These are phyloP conservation scores for Balansia obtecta DNA, from an alignment of 2,329 filamentous ascomycete species.

Conservation along the genomic window DNA sequence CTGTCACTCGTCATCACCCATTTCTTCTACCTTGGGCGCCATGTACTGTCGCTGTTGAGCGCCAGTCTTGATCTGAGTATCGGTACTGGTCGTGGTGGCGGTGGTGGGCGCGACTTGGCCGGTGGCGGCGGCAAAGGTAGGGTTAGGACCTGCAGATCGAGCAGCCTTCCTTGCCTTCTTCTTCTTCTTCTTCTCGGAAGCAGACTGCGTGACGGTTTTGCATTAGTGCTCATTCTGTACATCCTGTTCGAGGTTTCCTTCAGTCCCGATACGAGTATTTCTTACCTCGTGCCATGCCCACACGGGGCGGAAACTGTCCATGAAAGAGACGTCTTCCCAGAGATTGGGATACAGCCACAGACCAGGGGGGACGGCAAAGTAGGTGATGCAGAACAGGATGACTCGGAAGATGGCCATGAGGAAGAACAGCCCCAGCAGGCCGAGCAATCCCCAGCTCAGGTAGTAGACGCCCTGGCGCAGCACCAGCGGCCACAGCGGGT, in stretches of 20 bases:
- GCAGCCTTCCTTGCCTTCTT: slow-evolving; percentile 35
- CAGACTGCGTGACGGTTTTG: slow-evolving; percentile 6
- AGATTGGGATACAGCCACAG: slow-evolving; percentile 98
- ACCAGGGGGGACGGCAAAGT: slow-evolving; percentile 72
- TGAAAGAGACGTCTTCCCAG: slow-evolving; percentile 96
- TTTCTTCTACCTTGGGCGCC: slow-evolving; percentile 41
- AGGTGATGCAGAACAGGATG: slow-evolving; percentile 86
- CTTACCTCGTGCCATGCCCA: slow-evolving; percentile 98
- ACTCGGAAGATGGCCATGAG: slow-evolving; percentile 94
- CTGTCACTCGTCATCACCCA: slow-evolving; percentile 37
- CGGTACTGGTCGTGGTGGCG: slow-evolving; percentile 44
- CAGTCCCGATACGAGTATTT: slow-evolving; percentile 5
- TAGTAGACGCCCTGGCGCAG: slow-evolving; percentile 95
- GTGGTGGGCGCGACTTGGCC: slow-evolving; percentile 39
- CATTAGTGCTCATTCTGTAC: neutral
- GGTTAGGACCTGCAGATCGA: slow-evolving; percentile 21
- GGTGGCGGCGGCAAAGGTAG: slow-evolving; percentile 38
- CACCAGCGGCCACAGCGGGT: slow-evolving; percentile 90
- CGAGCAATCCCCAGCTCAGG: slow-evolving; percentile 84
- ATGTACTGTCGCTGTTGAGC: slow-evolving; percentile 32
- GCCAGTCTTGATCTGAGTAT: slow-evolving; percentile 38
- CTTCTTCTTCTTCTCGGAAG: slow-evolving; percentile 35
- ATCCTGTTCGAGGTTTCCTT: neutral
- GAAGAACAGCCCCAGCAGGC: slow-evolving; percentile 86
- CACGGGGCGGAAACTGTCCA: slow-evolving; percentile 89